Evolutionary conservation across 2,329 filamentous ascomycete species (phyloP).

Genomic region (Penicillium sp.): DNA sequence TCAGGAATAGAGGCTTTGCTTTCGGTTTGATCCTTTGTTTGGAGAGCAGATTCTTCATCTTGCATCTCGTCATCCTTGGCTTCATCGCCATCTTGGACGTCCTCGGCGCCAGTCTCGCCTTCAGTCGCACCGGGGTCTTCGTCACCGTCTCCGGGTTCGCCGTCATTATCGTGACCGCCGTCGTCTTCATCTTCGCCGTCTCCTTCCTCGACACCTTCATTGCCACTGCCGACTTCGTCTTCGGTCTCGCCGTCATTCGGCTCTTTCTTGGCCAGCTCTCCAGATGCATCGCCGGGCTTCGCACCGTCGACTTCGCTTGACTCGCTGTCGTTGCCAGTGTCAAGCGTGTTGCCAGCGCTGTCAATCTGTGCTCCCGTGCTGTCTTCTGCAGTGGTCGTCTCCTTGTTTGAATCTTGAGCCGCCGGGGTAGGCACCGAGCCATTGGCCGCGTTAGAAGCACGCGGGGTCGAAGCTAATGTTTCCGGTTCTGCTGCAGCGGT

Average conservation of each 20-base stretch:
- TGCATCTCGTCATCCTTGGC: slow-evolving; percentile 15
- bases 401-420: slow-evolving; percentile 13
- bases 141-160: slow-evolving; percentile 8
- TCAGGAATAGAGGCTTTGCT: neutral
- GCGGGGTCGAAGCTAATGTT: slow-evolving; percentile 11
- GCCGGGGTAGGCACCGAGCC: slow-evolving; percentile 46
- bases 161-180: slow-evolving; percentile 6
- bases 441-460: slow-evolving; percentile 7
- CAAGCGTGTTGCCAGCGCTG: slow-evolving; percentile 54
- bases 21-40: neutral
- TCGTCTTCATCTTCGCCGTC: slow-evolving; percentile 12
- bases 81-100: slow-evolving; percentile 8
- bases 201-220: slow-evolving; percentile 17
- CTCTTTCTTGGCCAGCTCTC: slow-evolving; percentile 19
- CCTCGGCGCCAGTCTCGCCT: slow-evolving; percentile 10
- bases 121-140: slow-evolving; percentile 13
- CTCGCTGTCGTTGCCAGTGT: slow-evolving; percentile 64
- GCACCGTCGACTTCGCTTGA: slow-evolving; percentile 55
- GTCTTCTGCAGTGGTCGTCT: slow-evolving; percentile 3
- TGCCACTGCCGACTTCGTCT: slow-evolving; percentile 20
- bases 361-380: slow-evolving; percentile 2
- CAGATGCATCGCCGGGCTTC: slow-evolving; percentile 26
- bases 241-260: slow-evolving; percentile 18
- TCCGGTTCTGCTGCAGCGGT: slow-evolving; percentile 23
- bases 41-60: slow-evolving; percentile 2